Evolutionary conservation across 208 protist species (phyloP).

Genomic region (Ichthyophonus hoferi): DNA sequence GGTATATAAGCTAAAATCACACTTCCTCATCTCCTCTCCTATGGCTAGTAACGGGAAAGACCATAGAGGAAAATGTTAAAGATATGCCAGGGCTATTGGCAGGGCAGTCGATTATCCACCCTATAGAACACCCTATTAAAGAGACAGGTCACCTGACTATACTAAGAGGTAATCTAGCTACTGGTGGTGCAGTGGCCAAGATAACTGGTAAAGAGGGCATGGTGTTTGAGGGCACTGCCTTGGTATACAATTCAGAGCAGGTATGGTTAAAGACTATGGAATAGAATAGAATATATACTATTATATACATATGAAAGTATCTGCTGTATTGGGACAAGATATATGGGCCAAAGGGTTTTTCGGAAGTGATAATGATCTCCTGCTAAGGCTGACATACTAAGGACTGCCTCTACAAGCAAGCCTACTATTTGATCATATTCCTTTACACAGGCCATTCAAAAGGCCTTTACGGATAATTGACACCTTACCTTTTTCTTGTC

Average conservation of each 20-base stretch:
- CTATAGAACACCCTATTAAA: slow-evolving; percentile 52
- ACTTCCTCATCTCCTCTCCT: not conserved
- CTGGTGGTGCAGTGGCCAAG: slow-evolving; percentile 58
- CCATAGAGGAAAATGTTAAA: slow-evolving; percentile 5
- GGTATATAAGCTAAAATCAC: too few relatives aligned
- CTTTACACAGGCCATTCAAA: too few relatives aligned
- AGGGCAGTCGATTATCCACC: slow-evolving; percentile 48
- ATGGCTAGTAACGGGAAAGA: slow-evolving; percentile 14
- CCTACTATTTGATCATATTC: too few relatives aligned
- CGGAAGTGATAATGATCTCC: too few relatives aligned
- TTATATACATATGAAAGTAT: not conserved
- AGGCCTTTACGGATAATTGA: slow-evolving; percentile 36
- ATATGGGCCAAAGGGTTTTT: too few relatives aligned
- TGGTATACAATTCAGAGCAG: slow-evolving; percentile 49
- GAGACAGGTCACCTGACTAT: slow-evolving; percentile 52
- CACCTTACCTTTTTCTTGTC: slow-evolving; percentile 27
- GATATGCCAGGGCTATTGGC: slow-evolving; percentile 20
- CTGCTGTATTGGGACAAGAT: too few relatives aligned
- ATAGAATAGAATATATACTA: slow-evolving; percentile 5
- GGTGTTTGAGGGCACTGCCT: slow-evolving; percentile 44
- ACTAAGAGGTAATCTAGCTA: slow-evolving; percentile 56
- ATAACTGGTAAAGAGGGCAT: slow-evolving; percentile 54
- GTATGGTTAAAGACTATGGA: not conserved
- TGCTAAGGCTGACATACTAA: too few relatives aligned
- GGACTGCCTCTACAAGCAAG: too few relatives aligned